Conservation (phyloP, 106 monocot species). For the Acorus calamus region DNA sequence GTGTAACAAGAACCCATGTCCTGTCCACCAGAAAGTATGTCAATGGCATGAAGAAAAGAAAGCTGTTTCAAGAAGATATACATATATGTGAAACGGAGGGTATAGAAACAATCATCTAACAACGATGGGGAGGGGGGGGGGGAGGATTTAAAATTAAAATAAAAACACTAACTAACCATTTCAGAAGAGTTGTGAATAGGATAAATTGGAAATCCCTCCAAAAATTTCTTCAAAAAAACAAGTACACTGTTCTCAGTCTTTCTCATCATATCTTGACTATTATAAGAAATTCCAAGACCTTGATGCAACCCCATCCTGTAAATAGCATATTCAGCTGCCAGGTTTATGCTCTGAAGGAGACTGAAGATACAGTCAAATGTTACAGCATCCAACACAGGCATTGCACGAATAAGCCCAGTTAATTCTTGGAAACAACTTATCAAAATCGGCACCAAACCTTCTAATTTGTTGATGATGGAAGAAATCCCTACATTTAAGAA, state of each 20-base stretch:
- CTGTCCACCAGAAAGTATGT: no score
- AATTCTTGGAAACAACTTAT: slow-evolving; percentile 68
- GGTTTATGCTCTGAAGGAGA: slow-evolving; percentile 52
- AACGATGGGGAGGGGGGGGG: no score
- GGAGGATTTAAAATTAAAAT: neutral
- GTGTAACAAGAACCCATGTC: no score
- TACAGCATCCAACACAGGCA: slow-evolving; percentile 21
- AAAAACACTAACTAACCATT: slow-evolving; percentile 52
- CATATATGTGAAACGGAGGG: no score
- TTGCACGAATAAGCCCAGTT: slow-evolving; percentile 18
- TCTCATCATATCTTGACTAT: slow-evolving; percentile 7
- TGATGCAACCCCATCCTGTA: slow-evolving; percentile 10
- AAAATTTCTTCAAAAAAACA: slow-evolving; percentile 45
- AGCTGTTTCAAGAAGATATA: no score
- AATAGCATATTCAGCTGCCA: slow-evolving; percentile 26
- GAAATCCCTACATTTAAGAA: slow-evolving; percentile 22
- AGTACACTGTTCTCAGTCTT: slow-evolving; percentile 3
- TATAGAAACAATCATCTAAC: no score
- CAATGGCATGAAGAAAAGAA: no score
- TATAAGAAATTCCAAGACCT: slow-evolving; percentile 3
- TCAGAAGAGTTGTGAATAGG: slow-evolving; percentile 15
- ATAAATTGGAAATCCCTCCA: slow-evolving; percentile 53
- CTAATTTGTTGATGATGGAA: slow-evolving; percentile 36
- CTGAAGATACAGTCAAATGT: slow-evolving; percentile 54
- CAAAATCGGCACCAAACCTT: slow-evolving; percentile 59